Evolutionary conservation across 139 green algal species (phyloP).

Genomic region (Gonium pectorale): DNA sequence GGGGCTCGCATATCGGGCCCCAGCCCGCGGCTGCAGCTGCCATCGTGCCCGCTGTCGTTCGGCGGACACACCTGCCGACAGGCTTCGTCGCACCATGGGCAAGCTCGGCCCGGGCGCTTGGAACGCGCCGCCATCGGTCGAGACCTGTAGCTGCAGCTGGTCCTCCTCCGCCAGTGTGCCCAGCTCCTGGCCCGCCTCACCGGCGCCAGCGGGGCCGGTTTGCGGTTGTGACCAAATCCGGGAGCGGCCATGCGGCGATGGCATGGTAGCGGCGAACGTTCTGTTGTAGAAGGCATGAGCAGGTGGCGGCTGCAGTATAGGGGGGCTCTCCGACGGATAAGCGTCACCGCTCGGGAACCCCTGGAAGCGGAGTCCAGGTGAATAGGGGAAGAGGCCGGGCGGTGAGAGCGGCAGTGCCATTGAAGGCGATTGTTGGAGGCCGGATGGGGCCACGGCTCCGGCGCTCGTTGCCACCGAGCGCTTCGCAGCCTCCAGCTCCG

Average conservation of each 20-base stretch:
- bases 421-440: not conserved
- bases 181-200: too few species aligned
- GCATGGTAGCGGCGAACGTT: conserved; percentile 11
- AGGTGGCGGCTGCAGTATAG: conserved; percentile 7
- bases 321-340: not conserved
- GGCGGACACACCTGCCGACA: conserved; percentile 23
- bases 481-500: conserved; percentile 10
- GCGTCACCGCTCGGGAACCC: not conserved
- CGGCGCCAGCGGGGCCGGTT: too few species aligned
- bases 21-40: conserved; percentile 1
- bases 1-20: conserved; percentile 8
- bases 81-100: conserved; percentile 16
- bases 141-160: too few species aligned
- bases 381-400: too few species aligned
- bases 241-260: not conserved
- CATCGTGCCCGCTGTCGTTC: conserved; percentile 6
- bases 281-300: conserved; percentile 8
- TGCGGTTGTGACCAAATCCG: too few species aligned
- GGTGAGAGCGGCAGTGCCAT: not conserved
- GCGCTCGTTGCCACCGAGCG: not conserved
- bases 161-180: too few species aligned
- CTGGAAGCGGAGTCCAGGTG: too few species aligned
- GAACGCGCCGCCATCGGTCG: too few species aligned
- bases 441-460: too few species aligned
- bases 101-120: too few species aligned